Conservation (phyloP, 805 yeast genomes). For the Spathaspora passalidarum region DNA sequence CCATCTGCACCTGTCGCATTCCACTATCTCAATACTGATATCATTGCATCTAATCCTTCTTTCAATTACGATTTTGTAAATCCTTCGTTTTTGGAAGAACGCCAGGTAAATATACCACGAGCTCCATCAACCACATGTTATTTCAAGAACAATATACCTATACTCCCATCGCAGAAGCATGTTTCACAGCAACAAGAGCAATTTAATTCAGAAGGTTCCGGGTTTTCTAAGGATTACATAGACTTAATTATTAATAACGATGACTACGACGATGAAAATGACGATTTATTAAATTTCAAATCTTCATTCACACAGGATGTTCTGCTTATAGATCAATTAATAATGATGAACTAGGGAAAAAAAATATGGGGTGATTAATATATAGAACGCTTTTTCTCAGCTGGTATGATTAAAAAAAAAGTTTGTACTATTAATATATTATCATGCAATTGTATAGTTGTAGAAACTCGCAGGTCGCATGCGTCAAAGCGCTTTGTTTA, state of each 20-base stretch:
- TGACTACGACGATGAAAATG: background rate
- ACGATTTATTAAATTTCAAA: slow-evolving; percentile 4
- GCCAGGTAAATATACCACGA: background rate
- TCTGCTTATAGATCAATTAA: slow-evolving; percentile 7
- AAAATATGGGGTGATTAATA: background rate
- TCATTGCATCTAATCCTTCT: background rate
- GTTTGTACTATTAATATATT: background rate
- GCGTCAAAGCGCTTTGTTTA: too few relatives aligned
- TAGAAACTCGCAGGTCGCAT: too few relatives aligned
- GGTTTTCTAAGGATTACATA: background rate
- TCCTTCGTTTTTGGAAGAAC: slow-evolving; percentile 5
- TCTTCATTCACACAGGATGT: slow-evolving; percentile 2
- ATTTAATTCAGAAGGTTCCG: background rate
- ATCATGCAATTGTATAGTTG: too few relatives aligned
- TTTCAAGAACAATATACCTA: slow-evolving; percentile 6
- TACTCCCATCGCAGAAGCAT: slow-evolving; percentile 4
- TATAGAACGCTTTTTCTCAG: background rate
- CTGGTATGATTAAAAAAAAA: background rate
- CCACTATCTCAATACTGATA: slow-evolving; percentile 2
- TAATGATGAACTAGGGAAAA: slow-evolving; percentile 5
- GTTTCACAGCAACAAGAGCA: background rate
- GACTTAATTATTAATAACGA: slow-evolving; percentile 3
- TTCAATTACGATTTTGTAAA: slow-evolving; percentile 12
- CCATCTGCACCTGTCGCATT: background rate
- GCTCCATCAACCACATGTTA: background rate